phyloP scores from a whole-genome alignment of 495 filamentous ascomycete genomes.

The Hypoxylon rickii region DNA sequence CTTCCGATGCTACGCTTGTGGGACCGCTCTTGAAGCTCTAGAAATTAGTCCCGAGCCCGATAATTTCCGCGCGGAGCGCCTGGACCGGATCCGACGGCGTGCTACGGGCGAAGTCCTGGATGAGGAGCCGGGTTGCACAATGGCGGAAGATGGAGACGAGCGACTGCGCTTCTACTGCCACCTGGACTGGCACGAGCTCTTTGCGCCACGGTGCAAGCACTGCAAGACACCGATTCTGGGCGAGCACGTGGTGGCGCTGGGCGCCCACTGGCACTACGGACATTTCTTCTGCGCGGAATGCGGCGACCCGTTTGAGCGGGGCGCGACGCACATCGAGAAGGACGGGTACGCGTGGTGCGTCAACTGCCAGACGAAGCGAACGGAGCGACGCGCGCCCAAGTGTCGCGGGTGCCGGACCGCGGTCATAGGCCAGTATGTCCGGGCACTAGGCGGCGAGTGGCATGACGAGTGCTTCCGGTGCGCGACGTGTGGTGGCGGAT shows the following conservation, averaged over 20 bases:
- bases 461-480: constrained; percentile 91
- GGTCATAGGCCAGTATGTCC: constrained; percentile 83
- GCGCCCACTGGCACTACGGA: constrained; percentile 93
- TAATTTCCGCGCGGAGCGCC: constrained; percentile 65
- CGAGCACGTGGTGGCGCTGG: constrained; percentile 90
- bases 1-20: constrained; percentile 88
- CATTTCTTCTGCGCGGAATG: constrained; percentile 99
- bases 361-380: constrained; percentile 87
- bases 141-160: constrained; percentile 68
- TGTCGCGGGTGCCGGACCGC: constrained; percentile 84
- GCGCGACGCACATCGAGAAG: constrained; percentile 92
- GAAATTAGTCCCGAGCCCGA: constrained; percentile 95
- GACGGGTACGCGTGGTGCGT: constrained; percentile 99
- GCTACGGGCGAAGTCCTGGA: constrained; percentile 62
- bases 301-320: constrained; percentile 86
- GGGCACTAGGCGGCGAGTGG: constrained; percentile 90
- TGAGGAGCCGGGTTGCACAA: constrained; percentile 60
- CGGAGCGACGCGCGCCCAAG: constrained; percentile 69
- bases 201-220: constrained; percentile 89
- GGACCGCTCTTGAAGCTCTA: constrained; percentile 86
- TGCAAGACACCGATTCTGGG: constrained; percentile 99
- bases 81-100: constrained; percentile 67
- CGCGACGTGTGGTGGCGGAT: constrained; percentile 54
- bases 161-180: constrained; percentile 91
- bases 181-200: constrained; percentile 95